These are phyloP conservation scores for Vishniacozyma victoriae DNA, from an alignment of 768 basidiomycete genomes.

Conservation along the genomic window DNA sequence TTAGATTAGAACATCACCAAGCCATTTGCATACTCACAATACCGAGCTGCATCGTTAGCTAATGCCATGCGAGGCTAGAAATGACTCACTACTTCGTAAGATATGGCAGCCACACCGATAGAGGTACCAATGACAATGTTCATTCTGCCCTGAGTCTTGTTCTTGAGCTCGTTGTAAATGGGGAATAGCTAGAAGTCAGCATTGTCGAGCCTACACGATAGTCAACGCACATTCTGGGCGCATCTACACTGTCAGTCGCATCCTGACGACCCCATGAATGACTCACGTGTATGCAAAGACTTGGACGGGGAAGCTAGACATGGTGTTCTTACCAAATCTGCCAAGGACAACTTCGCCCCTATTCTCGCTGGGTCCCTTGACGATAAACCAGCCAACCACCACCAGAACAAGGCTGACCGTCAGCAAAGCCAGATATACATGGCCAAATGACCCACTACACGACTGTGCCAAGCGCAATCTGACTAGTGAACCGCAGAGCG, in stretches of 20 bases:
- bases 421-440: neutral
- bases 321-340: slow-evolving; percentile 35
- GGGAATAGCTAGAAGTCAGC: slow-evolving; percentile 89
- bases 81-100: slow-evolving; percentile 76
- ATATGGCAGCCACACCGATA: slow-evolving; percentile 73
- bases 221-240: slow-evolving; percentile 70
- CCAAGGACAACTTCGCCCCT: slow-evolving; percentile 38
- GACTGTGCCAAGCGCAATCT: slow-evolving; percentile 82
- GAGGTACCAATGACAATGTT: slow-evolving; percentile 80
- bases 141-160: slow-evolving; percentile 74
- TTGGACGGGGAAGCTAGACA: slow-evolving; percentile 72
- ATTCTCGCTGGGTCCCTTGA: slow-evolving; percentile 34
- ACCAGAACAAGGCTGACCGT: slow-evolving; percentile 37
- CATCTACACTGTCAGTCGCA: slow-evolving; percentile 55
- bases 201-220: slow-evolving; percentile 1
- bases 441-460: slow-evolving; percentile 53
- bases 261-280: neutral
- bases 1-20: neutral
- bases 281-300: slow-evolving; percentile 45
- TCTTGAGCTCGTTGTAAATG: slow-evolving; percentile 81
- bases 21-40: slow-evolving; percentile 16
- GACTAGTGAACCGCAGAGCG: slow-evolving; percentile 82
- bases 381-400: slow-evolving; percentile 44
- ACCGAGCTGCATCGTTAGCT: slow-evolving; percentile 26
- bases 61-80: neutral